Base-by-base conservation (phyloP, 331 rosid species). In the Pyrus hybrid region DNA sequence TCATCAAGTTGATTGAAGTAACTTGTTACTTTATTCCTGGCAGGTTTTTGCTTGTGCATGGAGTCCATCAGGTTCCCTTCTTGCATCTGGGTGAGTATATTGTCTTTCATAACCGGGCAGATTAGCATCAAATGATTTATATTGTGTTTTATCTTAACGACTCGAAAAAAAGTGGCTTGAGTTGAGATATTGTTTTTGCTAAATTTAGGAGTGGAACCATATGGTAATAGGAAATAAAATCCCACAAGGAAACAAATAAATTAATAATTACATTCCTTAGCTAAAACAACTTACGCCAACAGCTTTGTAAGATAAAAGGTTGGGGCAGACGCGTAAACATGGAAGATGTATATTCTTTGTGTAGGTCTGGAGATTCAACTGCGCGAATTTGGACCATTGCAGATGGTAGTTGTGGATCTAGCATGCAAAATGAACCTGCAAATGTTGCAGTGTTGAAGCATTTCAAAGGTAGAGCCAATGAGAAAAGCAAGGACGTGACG, bases 31-130 rank as follows among this genome's bases (percentile, higher is more conserved):
- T 26, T 6, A 20, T 25, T 58, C 4, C 69, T 74, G 71, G 58
- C 77, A 94, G 97, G 99, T 94, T 76, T 94, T 96, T 85, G 90
- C 97, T 82, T 92, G 99, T 85, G 97, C 99, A 56, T 94, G 97
- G 97, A 90, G 91, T 83, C 99, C 99, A 69, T 72, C 89, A 14
- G 96, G 97, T 71, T 94, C 96, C 53, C 90, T 92, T 84, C 93
- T 94, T 77, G 99, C 99, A 71, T 94, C 99, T 5, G 99, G 97
- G 99, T 94, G 79, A 70, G 92, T 80, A 51, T 73, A 63, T 79
- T 70, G 69, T 47, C 69, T 37, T 64, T 71, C 20, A 23, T 37
- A 4, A 29, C 21, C 13, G 43, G 72, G 20, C 61, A 68, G 68
- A 17, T 45, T 63, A 49, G 49, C 47, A 8, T 32, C 51, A 9